Conservation (phyloP, 116 monocot genomes). For the Trichopus zeylanicus region DNA sequence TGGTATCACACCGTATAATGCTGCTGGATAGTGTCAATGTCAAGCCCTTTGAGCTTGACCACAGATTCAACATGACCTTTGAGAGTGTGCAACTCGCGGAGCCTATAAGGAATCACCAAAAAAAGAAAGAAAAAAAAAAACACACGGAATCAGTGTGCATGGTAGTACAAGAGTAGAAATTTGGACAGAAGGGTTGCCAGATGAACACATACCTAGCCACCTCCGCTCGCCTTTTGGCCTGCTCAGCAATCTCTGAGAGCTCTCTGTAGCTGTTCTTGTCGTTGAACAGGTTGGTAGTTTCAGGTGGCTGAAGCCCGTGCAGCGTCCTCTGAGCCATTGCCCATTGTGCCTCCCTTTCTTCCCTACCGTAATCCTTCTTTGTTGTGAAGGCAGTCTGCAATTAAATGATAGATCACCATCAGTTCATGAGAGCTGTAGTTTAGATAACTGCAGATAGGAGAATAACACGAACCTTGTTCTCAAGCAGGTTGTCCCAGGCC, state of each 20-base stretch:
- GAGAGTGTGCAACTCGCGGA: slow-evolving; percentile 46
- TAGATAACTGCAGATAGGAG: no score
- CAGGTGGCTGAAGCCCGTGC: slow-evolving; percentile 59
- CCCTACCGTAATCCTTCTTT: slow-evolving; percentile 67
- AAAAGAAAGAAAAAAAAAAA: no score
- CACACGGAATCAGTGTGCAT: neutral
- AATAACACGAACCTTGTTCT: slow-evolving; percentile 37
- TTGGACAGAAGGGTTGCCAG: neutral
- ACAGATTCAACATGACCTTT: slow-evolving; percentile 61
- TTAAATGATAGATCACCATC: neutral
- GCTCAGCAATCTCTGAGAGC: slow-evolving; percentile 71
- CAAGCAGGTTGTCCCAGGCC: slow-evolving; percentile 59
- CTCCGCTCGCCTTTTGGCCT: slow-evolving; percentile 64
- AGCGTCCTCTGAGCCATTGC: slow-evolving; percentile 63
- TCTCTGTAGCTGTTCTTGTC: slow-evolving; percentile 53
- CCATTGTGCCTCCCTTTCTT: slow-evolving; percentile 75
- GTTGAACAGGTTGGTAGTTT: slow-evolving; percentile 22
- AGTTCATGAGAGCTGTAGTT: no score
- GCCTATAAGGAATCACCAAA: slow-evolving; percentile 21
- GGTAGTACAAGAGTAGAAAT: neutral
- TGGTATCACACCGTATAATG: slow-evolving; percentile 44
- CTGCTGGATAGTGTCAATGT: slow-evolving; percentile 50
- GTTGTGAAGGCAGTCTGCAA: slow-evolving; percentile 57
- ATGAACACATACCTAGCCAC: slow-evolving; percentile 41
- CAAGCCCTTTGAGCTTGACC: slow-evolving; percentile 57